These are phyloP conservation scores for Plasmodium cynomolgi DNA, from an alignment of 169 alveolate genomes.

Conservation along the genomic window DNA sequence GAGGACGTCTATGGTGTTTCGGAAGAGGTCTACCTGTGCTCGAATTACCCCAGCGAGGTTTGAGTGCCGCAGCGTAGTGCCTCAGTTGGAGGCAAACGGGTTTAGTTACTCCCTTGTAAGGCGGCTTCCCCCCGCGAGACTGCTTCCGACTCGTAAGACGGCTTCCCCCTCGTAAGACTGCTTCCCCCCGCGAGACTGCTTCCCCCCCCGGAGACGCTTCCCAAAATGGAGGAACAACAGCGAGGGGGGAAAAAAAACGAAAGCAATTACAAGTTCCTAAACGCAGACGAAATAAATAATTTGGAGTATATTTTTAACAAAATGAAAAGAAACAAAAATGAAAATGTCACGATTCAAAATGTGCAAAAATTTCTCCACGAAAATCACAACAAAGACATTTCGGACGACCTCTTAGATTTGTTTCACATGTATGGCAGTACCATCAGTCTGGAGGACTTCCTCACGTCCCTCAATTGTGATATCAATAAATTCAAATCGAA, in stretches of 20 bases:
- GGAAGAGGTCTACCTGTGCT: conserved; percentile 52
- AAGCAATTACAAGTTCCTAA: conserved; percentile 47
- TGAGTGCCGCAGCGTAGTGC: not conserved
- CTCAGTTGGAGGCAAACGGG: not conserved
- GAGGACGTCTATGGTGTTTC: conserved; percentile 70
- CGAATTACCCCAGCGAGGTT: conserved; percentile 8
- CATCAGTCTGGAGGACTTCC: conserved; percentile 54
- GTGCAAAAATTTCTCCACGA: conserved; percentile 27
- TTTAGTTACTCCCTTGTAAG: not conserved
- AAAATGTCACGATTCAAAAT: conserved; percentile 31
- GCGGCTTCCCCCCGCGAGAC: not conserved
- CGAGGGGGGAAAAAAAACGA: conserved; percentile 21
- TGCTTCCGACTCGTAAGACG: not conserved
- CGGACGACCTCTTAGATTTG: conserved; percentile 28
- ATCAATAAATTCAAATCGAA: conserved; percentile 62
- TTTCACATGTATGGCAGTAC: conserved; percentile 67
- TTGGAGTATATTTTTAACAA: conserved; percentile 57
- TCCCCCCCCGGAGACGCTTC: not conserved
- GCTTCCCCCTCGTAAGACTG: not conserved
- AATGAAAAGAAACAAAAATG: conserved; percentile 43
- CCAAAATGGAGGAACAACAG: conserved; percentile 42
- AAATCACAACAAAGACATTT: conserved; percentile 41
- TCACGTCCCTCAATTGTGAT: conserved; percentile 43
- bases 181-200: not conserved
- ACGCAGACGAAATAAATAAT: conserved; percentile 67